phyloP scores from a whole-genome alignment of 1,139 yeast genomes.

The Yamadazyma siamensis region DNA sequence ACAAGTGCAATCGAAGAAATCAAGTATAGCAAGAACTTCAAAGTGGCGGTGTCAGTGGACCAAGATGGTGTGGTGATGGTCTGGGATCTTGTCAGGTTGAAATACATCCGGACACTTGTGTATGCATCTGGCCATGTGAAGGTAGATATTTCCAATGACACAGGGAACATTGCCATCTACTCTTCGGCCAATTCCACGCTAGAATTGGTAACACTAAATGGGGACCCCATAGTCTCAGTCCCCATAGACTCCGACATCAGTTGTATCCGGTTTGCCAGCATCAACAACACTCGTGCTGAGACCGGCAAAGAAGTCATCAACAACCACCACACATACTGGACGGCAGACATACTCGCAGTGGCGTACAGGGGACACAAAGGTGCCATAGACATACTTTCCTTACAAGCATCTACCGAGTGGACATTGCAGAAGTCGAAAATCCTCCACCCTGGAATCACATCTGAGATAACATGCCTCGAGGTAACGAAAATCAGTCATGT shows the following conservation, averaged over 20 bases:
- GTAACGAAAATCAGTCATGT: slow-evolving; percentile 29
- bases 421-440: slow-evolving; percentile 16
- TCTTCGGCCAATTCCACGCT: slow-evolving; percentile 21
- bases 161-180: slow-evolving; percentile 50
- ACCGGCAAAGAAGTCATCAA: slow-evolving; percentile 20
- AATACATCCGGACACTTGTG: slow-evolving; percentile 42
- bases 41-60: slow-evolving; percentile 52
- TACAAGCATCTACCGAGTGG: slow-evolving; percentile 21
- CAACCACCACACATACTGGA: slow-evolving; percentile 37
- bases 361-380: slow-evolving; percentile 21
- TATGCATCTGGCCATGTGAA: slow-evolving; percentile 12
- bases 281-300: slow-evolving; percentile 27
- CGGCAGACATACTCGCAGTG: slow-evolving; percentile 24
- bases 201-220: slow-evolving; percentile 52
- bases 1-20: slow-evolving; percentile 37
- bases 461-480: slow-evolving; percentile 21
- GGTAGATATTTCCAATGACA: slow-evolving; percentile 49
- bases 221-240: slow-evolving; percentile 32
- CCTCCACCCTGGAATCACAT: slow-evolving; percentile 7
- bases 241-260: slow-evolving; percentile 17
- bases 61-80: slow-evolving; percentile 44
- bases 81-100: slow-evolving; percentile 59
- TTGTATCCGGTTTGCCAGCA: slow-evolving; percentile 30
- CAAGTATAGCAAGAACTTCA: slow-evolving; percentile 46
- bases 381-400: slow-evolving; percentile 23